phyloP scores from a whole-genome alignment of 2,329 filamentous ascomycete species.

The Stachybotrys chlorohalonatus region DNA sequence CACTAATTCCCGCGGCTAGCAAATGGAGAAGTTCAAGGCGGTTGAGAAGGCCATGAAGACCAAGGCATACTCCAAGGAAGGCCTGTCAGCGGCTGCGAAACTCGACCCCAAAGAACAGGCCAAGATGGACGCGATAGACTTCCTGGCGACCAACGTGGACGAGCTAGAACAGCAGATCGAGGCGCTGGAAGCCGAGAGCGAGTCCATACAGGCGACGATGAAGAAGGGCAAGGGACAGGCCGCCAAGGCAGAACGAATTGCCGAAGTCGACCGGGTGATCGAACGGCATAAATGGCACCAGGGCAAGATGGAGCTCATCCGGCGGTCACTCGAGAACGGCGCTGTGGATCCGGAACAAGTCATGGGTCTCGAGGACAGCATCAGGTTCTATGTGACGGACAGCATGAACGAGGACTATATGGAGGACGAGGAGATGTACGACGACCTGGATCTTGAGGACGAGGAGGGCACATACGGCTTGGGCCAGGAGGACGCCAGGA shows the following conservation, averaged over 20 bases:
- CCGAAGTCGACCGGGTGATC: constrained; percentile 73
- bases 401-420: constrained; percentile 83
- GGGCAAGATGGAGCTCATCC: constrained; percentile 80
- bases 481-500: constrained; percentile 68
- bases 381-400: constrained; percentile 90
- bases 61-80: constrained; percentile 98
- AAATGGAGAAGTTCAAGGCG: constrained; percentile 99
- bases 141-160: constrained; percentile 79
- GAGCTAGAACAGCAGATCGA: constrained; percentile 93
- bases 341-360: constrained; percentile 83
- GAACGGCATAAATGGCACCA: constrained; percentile 97
- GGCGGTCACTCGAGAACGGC: constrained; percentile 86
- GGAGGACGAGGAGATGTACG: constrained; percentile 91
- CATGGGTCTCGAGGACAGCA: constrained; percentile 79
- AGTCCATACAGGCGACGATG: constrained; percentile 75
- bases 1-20: constrained; percentile 39
- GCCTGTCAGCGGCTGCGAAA: constrained; percentile 81
- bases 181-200: constrained; percentile 80
- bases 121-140: constrained; percentile 80
- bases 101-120: constrained; percentile 97
- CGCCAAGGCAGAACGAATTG: constrained; percentile 76
- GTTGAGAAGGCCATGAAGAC: constrained; percentile 99
- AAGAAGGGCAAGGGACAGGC: constrained; percentile 92
- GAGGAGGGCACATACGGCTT: constrained; percentile 86
- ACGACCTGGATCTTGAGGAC: constrained; percentile 84